Evolutionary conservation across 176 grass and related monocot species (phyloP), one percentile per base, ranked within the genome.

Genomic region (Carex scoparia): DNA sequence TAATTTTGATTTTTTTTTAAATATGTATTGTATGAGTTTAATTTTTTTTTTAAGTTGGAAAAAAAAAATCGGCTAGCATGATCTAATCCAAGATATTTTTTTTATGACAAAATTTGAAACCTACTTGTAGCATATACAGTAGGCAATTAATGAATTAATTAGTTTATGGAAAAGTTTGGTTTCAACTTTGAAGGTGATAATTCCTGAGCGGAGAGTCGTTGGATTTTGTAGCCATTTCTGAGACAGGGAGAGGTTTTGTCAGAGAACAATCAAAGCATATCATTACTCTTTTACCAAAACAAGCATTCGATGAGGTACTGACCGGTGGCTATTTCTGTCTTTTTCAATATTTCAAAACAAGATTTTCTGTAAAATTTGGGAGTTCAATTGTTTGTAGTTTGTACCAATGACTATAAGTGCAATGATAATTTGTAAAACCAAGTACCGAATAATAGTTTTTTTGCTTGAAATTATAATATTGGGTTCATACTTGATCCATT

Each of bases 221-320:
- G 81, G 81, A 69, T 83, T 56, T 83, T 68, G 46, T 83, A 83
- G 81, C 62, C 63, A 63, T 83, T 83, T 83, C 46, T 16, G 61
- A 54, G 80, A 53, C 31, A 4, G 44, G 1, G 56, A 81, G 79
- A 57, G 14, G 37, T 83, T 65, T 65, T 65, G 30, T 66, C 61
- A 83, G 62, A 35, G 81, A 69, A 83, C 53, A 83, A 83, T 83
- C 81, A 83, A 32, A 83, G 81, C 81, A 66, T 83, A 83, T 83
- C 60, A 83, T 83, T 83, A 83, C 81, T 51, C 35, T 15, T 68
- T 82, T 67, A 44, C 81, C 62, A 83, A 83, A 83, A 83, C 64
- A 1, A 38, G 81, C 61, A 32, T 83, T 56, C 31, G 61, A 42
- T 66, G 9, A 83, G 35, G 31, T 23, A 10, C 9, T 81, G 33